Evolutionary conservation across 2,329 filamentous ascomycete species (phyloP), one percentile per base, ranked within the genome.

Genomic region (Stenocarpella maydis): DNA sequence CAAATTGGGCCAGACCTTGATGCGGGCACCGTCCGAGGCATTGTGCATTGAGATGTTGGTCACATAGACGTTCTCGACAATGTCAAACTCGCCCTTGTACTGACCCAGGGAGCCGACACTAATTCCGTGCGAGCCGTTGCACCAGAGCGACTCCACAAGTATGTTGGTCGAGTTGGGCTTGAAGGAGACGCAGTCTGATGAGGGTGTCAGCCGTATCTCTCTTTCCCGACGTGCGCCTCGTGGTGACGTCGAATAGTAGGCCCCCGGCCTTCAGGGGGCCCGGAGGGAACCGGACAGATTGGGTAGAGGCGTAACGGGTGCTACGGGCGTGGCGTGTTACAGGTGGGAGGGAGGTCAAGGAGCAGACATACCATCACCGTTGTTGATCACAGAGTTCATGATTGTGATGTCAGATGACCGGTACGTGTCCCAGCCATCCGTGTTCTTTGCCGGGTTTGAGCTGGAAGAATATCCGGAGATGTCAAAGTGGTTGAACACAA

Each of bases 81-180:
- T 89, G 72, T 93, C 91, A 19, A 86, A 85, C 72, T 89, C 85
- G 26, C 83, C 85, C 19, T 80, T 74, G 75, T 93, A 92, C 77
- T 93, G 90, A 26, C 91, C 91, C 0, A 93, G 81, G 0, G 88
- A 91, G 9, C 91, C 91, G n/a, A 92, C 89, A 12, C 87, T 90
- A 73, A 93, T 92, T 47, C 91, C 91, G 74, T 93, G 91, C 3
- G 88, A 91, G 41, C 90, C 90, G 74, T 90, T 90, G 79, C 91
- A 93, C 70, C 82, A 80, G 4, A 93, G 80, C 71, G 90, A 89
- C 76, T 92, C 90, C 6, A 92, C 86, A 4, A 92, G 77, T 9
- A 92, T 87, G 72, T 91, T 85, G 52, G 89, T 92, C 74, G 86
- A 89, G 77, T 92, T 93, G 21, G 90, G 90, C 78, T 93, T 93